These are phyloP conservation scores for Boletus fagicola DNA, from an alignment of 768 basidiomycete genomes.

Conservation along the genomic window DNA sequence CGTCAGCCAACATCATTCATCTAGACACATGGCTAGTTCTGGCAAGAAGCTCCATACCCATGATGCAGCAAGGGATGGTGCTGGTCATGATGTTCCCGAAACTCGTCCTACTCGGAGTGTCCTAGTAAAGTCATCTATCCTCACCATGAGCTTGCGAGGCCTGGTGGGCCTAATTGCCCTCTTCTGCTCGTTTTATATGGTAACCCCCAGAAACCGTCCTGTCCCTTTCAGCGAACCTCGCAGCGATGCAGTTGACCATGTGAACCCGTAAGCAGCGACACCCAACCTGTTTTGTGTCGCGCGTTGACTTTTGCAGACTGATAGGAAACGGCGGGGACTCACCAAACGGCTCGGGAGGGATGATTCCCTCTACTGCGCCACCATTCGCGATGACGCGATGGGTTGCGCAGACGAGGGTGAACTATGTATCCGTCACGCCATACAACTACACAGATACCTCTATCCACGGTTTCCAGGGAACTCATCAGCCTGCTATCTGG, in stretches of 20 bases:
- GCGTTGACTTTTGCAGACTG: slow-evolving; percentile 33
- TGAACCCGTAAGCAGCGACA: slow-evolving; percentile 41
- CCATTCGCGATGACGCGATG: slow-evolving; percentile 87
- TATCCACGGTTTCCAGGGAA: slow-evolving; percentile 76
- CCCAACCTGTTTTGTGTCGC: background rate
- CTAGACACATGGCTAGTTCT: background rate
- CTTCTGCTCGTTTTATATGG: slow-evolving; percentile 13
- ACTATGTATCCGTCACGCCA: slow-evolving; percentile 71
- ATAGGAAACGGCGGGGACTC: slow-evolving; percentile 74
- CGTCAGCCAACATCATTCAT: background rate
- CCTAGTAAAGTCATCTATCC: background rate
- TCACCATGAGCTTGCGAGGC: slow-evolving; percentile 4
- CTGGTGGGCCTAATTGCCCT: slow-evolving; percentile 19
- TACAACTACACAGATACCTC: slow-evolving; percentile 60
- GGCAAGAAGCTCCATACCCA: background rate
- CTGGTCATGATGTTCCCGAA: background rate
- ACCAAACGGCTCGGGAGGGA: slow-evolving; percentile 70
- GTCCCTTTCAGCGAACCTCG: slow-evolving; percentile 23
- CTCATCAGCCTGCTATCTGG: slow-evolving; percentile 86
- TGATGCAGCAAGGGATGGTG: background rate
- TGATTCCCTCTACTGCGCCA: slow-evolving; percentile 74
- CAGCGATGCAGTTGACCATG: slow-evolving; percentile 43
- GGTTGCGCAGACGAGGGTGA: slow-evolving; percentile 77
- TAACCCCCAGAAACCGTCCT: slow-evolving; percentile 5
- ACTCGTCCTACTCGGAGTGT: background rate